Base-by-base conservation (phyloP, 345 rosid genomes). In the Sisymbrium altissimum region DNA sequence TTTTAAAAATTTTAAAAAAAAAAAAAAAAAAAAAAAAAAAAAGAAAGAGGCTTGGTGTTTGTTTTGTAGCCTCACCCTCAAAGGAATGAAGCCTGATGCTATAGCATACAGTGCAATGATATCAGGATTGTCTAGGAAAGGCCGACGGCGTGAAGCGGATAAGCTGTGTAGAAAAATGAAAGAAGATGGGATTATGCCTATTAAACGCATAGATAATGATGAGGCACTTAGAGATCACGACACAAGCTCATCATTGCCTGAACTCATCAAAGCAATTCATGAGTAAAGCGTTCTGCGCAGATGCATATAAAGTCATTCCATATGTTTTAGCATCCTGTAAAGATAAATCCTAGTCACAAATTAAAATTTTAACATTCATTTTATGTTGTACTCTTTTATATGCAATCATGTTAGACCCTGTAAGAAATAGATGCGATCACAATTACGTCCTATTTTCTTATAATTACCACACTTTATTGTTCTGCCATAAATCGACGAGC, bases 71-170 rank as follows among this genome's bases (percentile, higher is more conserved):
- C 72, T 66, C 39, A 3, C 35, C 19, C 61, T 19, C 46, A 74
- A 48, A 74, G 78, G 78, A 66, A 53, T 74, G 61, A 66, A 74
- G 67, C 78, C 25, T 57, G 67, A 74, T 74, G 54, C 53, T 9
- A 49, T 58, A 29, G 67, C 67, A 27, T 74, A 74, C 36, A 58
- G 5, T 7, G 64, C 71, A 23, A 73, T 73, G 71, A 44, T 73
- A 65, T 33, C 77, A 21, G 66, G 58, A 44, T 58, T 75, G 67
- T 68, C 64, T 43, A 60, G 74, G 73, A 32, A 33, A 19, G 79
- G 74, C 30, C 39, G 29, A 10, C 48, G 53, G 55, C 46, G 39
- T 68, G 74, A 74, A 75, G 79, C 79, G 9, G 55, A 75, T 38
- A 60, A 59, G 46, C 63, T 75, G 19, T 75, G 40, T 52, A 75